These are phyloP conservation scores for Dalbergia cultrata DNA, from an alignment of 306 rosid species.

Conservation along the genomic window DNA sequence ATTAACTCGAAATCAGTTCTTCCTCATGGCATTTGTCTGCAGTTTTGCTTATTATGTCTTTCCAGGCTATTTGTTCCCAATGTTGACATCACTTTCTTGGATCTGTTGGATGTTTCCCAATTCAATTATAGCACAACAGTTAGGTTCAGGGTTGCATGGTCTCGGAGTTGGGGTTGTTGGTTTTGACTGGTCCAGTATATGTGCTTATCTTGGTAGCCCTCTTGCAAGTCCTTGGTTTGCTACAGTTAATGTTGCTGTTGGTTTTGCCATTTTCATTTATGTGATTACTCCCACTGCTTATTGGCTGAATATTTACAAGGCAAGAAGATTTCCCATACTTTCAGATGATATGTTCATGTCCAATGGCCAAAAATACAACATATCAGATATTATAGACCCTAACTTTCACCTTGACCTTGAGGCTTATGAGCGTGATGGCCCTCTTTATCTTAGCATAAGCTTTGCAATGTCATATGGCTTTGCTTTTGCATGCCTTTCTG, in stretches of 20 bases:
- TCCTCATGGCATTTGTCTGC: conserved; percentile 72
- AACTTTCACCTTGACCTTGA: conserved; percentile 68
- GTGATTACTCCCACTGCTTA: conserved; percentile 68
- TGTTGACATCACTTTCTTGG: conserved; percentile 80
- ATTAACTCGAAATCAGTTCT: conserved; percentile 72
- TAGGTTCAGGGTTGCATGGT: conserved; percentile 85
- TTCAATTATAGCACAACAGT: conserved; percentile 72
- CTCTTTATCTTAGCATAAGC: conserved; percentile 72
- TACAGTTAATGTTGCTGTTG: conserved; percentile 79
- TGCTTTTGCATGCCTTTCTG: conserved; percentile 83
- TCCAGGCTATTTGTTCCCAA: conserved; percentile 81
- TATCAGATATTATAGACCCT: conserved; percentile 72
- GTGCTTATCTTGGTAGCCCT: conserved; percentile 83
- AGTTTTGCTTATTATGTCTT: conserved; percentile 80
- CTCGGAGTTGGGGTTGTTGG: conserved; percentile 83
- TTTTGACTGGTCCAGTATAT: conserved; percentile 82
- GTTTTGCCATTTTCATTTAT: conserved; percentile 69
- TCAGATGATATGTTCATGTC: conserved; percentile 77
- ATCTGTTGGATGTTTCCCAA: conserved; percentile 82
- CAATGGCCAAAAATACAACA: conserved; percentile 72
- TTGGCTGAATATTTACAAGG: conserved; percentile 68
- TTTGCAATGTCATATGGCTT: conserved; percentile 71
- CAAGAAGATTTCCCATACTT: conserved; percentile 79
- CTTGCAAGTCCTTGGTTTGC: conserved; percentile 97
- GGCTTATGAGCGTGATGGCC: conserved; percentile 71